Conservation (phyloP, 257 asterid genomes). For the Ballota nigra region DNA sequence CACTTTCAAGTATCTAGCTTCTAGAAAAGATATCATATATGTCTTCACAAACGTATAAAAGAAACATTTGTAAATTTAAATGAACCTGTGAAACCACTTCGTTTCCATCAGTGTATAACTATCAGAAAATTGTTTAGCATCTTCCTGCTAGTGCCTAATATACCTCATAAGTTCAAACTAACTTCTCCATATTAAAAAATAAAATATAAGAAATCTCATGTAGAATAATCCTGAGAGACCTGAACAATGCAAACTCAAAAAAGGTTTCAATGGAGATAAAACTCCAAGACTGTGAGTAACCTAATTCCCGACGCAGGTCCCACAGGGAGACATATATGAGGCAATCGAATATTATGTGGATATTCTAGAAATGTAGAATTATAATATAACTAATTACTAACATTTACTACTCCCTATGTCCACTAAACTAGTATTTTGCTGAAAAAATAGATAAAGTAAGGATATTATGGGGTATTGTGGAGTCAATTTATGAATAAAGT, state of each 20-base stretch:
- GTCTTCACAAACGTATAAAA: neutral
- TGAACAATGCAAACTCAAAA: neutral
- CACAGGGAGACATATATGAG: neutral
- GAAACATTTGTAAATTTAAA: neutral
- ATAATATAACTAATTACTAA: neutral
- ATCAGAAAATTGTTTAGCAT: neutral
- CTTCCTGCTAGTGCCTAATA: neutral
- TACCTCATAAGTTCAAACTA: neutral
- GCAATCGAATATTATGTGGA: neutral
- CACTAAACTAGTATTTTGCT: no score
- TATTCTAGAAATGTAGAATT: neutral
- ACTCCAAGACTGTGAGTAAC: neutral
- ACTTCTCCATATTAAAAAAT: neutral
- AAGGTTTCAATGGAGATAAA: neutral
- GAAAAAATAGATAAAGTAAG: no score
- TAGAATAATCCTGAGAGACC: neutral
- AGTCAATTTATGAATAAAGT: neutral
- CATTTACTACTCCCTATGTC: no score
- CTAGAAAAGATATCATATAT: neutral
- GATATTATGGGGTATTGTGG: no score
- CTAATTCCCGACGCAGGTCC: neutral
- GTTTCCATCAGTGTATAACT: neutral
- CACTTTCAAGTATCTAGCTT: neutral
- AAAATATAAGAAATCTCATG: neutral
- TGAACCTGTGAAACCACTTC: neutral